These are phyloP conservation scores for Mollisia scopiformis DNA, from an alignment of 2,329 filamentous ascomycete species.

Conservation along the genomic window DNA sequence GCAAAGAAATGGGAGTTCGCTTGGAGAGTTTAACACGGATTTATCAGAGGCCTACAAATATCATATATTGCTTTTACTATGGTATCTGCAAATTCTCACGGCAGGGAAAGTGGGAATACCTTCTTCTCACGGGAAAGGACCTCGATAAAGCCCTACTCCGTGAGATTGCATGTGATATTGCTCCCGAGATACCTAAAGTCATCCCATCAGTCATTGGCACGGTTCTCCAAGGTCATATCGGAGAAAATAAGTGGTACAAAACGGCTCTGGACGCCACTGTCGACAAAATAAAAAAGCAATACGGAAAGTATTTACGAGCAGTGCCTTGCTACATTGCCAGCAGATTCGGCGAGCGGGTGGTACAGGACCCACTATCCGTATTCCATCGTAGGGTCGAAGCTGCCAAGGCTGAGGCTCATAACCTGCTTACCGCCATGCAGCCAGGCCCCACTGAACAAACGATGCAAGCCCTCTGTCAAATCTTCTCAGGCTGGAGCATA, in stretches of 20 bases:
- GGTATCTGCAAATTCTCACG: neutral
- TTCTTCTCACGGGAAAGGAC: neutral
- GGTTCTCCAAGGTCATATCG: neutral
- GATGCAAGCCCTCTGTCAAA: too few species aligned
- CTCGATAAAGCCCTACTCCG: neutral
- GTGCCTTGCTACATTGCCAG: neutral
- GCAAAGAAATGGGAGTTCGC: neutral
- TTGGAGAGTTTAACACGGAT: neutral
- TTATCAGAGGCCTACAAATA: neutral
- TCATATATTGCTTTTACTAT: neutral
- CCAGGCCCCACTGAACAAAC: too few species aligned
- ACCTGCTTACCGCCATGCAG: too few species aligned
- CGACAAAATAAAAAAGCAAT: neutral
- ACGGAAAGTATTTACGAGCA: neutral
- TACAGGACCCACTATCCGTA: neutral
- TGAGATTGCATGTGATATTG: neutral
- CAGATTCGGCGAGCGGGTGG: neutral
- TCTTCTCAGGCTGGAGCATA: neutral
- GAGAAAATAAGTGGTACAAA: too few species aligned
- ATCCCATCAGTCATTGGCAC: neutral
- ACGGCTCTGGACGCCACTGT: neutral
- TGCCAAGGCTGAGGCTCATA: too few species aligned
- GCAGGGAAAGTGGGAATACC: neutral
- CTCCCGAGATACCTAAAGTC: neutral
- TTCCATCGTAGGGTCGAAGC: too few species aligned